Conservation (phyloP, 2,329 filamentous ascomycete genomes). For the Beauveria sp. region DNA sequence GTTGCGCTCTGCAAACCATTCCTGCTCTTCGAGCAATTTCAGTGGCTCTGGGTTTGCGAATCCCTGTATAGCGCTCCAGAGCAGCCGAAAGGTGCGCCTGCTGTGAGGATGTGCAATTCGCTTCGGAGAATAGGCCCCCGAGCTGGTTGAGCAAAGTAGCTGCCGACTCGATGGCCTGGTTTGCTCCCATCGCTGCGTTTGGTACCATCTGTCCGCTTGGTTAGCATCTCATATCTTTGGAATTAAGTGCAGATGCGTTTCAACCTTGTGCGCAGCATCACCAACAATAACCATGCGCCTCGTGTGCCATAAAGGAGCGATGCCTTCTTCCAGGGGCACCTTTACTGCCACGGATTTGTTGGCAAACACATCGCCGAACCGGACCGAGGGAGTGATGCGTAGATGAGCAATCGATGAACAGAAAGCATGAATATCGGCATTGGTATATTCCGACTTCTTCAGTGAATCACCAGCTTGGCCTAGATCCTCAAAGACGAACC, state of each 20-base stretch:
- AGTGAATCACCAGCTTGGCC: not conserved
- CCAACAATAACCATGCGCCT: not conserved
- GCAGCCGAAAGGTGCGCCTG: not conserved
- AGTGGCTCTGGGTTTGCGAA: not conserved
- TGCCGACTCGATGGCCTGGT: not conserved
- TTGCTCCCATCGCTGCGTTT: not conserved
- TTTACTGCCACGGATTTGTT: not conserved
- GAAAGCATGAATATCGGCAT: not conserved
- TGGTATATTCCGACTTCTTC: not conserved
- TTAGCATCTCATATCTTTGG: too few relatives aligned
- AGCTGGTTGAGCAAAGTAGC: not conserved
- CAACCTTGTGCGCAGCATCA: not conserved
- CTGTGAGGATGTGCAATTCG: not conserved
- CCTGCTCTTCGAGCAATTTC: not conserved
- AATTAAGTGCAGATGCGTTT: too few relatives aligned
- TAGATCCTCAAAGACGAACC: not conserved
- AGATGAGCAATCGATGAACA: not conserved
- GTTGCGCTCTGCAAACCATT: not conserved
- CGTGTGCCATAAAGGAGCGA: not conserved
- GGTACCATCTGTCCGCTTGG: not conserved
- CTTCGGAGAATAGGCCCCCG: too few relatives aligned
- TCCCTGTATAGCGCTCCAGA: not conserved
- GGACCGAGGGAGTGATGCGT: not conserved
- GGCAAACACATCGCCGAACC: not conserved
- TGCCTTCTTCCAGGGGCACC: not conserved